Base-by-base conservation (phyloP, 2,329 filamentous ascomycete species). In the Alternaria arborescens region DNA sequence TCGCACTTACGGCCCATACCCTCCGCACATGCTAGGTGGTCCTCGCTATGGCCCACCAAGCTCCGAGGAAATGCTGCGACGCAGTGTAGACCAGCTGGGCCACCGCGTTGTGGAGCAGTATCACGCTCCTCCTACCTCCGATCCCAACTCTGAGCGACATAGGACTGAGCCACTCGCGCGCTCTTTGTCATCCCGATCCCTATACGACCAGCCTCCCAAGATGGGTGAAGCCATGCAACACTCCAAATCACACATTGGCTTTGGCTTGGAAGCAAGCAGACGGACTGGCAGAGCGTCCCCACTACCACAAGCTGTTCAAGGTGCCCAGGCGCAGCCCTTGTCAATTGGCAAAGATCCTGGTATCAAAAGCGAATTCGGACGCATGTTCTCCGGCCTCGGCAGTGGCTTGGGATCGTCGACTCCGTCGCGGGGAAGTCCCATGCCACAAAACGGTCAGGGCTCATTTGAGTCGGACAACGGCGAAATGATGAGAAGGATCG, bases 301-400 rank as follows among this genome's bases (percentile, higher is more conserved):
- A 2, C 82, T 97, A 16, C 94, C 94, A 1, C 94, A 97, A 78
- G 94, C 94, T 22, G 94, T 97, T 1, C 94, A 97, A 75, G 94
- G 94, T 22, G 94, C 92, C 1, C 94, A 97, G 76, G 88, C 90
- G 16, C 91, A 93, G 70, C 87, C 91, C 40, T 86, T 91, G 54
- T 92, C 91, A 4, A 92, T 93, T 6, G 88, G 89, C 14, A 91
- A 90, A 16, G 93, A 97, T 76, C 91, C 93, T 11, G 91, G 91
- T 43, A 97, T 97, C 73, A 97, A 97, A 83, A 96, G 89, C 75
- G 94, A 97, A 76, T 94, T 97, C 76, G 94, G 94, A 28, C 89
- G 93, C 64, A 97, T 97, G 85, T 97, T 97, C 79, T 93, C 92
- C 18, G 94, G 94, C n/a, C 93, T 98, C 67, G 94, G 89, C 16